Evolutionary conservation across 176 grass and related monocot genomes (phyloP), one percentile per base, ranked within the genome.

Genomic region (Aegilops tauschii): DNA sequence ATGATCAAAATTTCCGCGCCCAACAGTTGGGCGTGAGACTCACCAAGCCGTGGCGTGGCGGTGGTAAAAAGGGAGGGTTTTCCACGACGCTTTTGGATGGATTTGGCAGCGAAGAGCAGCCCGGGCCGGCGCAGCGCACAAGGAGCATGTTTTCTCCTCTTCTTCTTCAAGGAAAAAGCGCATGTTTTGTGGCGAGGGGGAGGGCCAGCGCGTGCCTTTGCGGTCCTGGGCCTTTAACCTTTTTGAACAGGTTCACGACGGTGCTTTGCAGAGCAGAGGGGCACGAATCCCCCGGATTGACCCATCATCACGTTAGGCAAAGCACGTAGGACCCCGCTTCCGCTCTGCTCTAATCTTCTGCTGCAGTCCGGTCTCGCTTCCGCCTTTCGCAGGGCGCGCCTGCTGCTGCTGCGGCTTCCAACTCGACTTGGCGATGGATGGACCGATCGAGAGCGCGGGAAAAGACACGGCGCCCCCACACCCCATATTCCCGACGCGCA

Each of bases 401-500:
- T 62, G 54, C 50, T 49, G 45, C 47, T 9, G 71, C 71, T 6
- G 4, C 65, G 18, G 18, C 65, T 72, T 77, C 74, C 76, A 78
- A 68, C 65, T 67, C 21, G 75, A 31, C 81, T 76, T 52, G 17
- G 9, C 74, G 29, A 77, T 77, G 4, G 47, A 63, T 1, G 50
- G 50, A 54, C 0, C 17, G 56, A 9, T 54, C 50, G 28, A 34
- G 73, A 17, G 65, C 14, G 65, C 1, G 65, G 13, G 56, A 35
- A 91, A 91, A 84, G 89, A 80, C 89, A 77, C 56, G 44, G 12
- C 44, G 11, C 44, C 44, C 44, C 44, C 44, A 47, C 58, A 13
- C 42, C 37, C 85, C 45, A 80, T 68, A 80, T 76, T 87, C 80
- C 78, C 40, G 75, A 84, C 75, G 85, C 25, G 81, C 88, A 71